Conservation (phyloP, 345 rosid genomes). For the Boechera stricta region DNA sequence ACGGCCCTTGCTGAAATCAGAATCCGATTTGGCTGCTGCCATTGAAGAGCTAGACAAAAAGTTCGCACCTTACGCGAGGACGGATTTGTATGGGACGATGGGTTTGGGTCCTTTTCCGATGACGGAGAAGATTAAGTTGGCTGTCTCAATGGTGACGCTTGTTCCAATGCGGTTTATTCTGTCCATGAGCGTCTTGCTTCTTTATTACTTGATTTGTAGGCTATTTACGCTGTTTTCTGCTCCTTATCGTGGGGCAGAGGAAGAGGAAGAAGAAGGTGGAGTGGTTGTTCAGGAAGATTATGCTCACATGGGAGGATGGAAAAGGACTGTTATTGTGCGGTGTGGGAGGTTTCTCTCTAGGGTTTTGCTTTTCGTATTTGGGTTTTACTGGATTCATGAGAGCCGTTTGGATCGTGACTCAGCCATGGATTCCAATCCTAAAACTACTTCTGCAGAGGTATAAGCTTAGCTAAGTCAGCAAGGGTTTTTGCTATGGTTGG, state of each 20-base stretch:
- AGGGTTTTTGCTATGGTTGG: background rate
- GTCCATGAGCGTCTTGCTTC: constrained; percentile 57
- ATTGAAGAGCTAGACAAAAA: constrained; percentile 83
- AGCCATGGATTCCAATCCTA: constrained; percentile 4
- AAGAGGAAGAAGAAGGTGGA: constrained; percentile 63
- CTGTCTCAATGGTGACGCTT: constrained; percentile 66
- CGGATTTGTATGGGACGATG: constrained; percentile 83
- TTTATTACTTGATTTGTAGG: constrained; percentile 81
- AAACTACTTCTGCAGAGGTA: constrained; percentile 42
- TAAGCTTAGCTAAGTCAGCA: background rate
- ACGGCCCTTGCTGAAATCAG: constrained; percentile 78
- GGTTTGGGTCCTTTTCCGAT: constrained; percentile 82
- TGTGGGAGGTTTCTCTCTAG: constrained; percentile 77
- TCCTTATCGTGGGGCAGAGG: constrained; percentile 76
- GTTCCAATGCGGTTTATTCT: constrained; percentile 72
- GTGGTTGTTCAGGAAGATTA: constrained; percentile 73
- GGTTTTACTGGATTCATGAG: constrained; percentile 88
- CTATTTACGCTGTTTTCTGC: constrained; percentile 76
- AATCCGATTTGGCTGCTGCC: constrained; percentile 45
- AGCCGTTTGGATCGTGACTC: constrained; percentile 50
- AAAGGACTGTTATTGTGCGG: constrained; percentile 66
- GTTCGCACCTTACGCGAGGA: constrained; percentile 85
- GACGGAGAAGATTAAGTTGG: constrained; percentile 65
- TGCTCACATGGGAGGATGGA: constrained; percentile 95
- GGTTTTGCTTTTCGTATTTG: constrained; percentile 78